Percentiles rank a stretch among this genome's conserved stretches.
Evolutionary conservation across 768 basidiomycete species (phyloP).

Genomic region (Tylopilus rubrobrunneus): DNA sequence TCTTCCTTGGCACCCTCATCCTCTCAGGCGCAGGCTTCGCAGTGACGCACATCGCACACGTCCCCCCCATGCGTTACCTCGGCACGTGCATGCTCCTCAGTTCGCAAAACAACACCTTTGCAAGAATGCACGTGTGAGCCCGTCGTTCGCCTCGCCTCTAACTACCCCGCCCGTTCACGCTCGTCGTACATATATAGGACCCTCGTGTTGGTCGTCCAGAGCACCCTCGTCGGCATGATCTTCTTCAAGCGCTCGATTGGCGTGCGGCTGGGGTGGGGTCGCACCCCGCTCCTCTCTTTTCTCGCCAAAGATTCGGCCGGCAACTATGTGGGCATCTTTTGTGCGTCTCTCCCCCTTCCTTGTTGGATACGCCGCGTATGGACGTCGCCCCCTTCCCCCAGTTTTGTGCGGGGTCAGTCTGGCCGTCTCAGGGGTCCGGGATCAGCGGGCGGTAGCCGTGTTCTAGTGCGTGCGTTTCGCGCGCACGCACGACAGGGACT

Average conservation of each 20-base stretch:
- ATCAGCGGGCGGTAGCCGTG: neutral
- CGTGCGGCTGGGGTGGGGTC: slow-evolving; percentile 37
- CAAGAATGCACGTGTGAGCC: slow-evolving; percentile 17
- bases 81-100: slow-evolving; percentile 26
- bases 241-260: slow-evolving; percentile 33
- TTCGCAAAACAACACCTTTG: neutral
- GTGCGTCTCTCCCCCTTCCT: slow-evolving; percentile 23
- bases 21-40: slow-evolving; percentile 16
- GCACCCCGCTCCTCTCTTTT: slow-evolving; percentile 37
- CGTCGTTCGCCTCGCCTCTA: too few relatives aligned
- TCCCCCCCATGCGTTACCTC: neutral
- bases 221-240: slow-evolving; percentile 37
- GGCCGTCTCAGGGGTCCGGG: neutral
- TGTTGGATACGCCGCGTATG: neutral
- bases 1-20: slow-evolving; percentile 11
- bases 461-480: slow-evolving; percentile 2
- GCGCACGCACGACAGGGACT: neutral
- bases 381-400: neutral
- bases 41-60: slow-evolving; percentile 21
- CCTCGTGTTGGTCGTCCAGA: slow-evolving; percentile 31
- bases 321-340: slow-evolving; percentile 39
- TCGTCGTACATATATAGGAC: slow-evolving; percentile 1
- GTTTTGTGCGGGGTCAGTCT: slow-evolving; percentile 7
- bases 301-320: slow-evolving; percentile 45
- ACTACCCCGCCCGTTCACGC: neutral